phyloP scores from a whole-genome alignment of 2,329 filamentous ascomycete species.

The Chaetomium olivaceum region DNA sequence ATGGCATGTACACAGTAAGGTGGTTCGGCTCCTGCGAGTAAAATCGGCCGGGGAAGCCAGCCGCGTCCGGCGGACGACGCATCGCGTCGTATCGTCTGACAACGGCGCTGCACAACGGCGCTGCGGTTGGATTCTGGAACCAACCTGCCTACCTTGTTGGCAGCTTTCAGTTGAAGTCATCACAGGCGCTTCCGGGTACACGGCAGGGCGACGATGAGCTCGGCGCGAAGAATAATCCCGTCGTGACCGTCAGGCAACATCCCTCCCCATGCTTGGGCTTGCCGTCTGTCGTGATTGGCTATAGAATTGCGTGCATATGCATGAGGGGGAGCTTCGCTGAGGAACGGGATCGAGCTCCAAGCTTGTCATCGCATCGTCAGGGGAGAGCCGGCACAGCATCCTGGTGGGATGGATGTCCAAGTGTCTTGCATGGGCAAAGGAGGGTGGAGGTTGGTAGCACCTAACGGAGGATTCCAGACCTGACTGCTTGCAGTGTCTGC shows the following conservation, averaged over 20 bases:
- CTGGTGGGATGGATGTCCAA: background rate
- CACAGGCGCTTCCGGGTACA: background rate
- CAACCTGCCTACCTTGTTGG: background rate
- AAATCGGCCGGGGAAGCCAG: background rate
- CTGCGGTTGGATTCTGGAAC: background rate
- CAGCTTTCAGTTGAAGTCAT: background rate
- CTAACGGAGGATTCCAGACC: constrained; percentile 15
- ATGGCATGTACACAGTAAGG: constrained; percentile 5
- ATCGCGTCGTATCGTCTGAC: background rate
- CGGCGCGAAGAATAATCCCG: background rate
- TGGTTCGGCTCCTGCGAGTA: constrained; percentile 3
- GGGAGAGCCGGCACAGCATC: background rate
- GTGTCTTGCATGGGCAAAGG: background rate
- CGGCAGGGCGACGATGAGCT: background rate
- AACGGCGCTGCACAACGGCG: constrained; percentile 5
- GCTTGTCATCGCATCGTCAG: background rate
- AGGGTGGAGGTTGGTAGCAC: background rate
- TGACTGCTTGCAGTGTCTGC: background rate
- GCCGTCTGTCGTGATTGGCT: background rate
- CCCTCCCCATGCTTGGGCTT: background rate
- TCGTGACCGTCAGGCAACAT: background rate
- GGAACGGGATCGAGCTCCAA: background rate
- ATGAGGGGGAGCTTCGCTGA: background rate
- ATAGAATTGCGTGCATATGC: background rate
- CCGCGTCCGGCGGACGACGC: constrained; percentile 14